Percentiles rank a stretch among this genome's conserved stretches.
Conservation (phyloP, 495 filamentous ascomycete genomes). For the Echria macrotheca region DNA sequence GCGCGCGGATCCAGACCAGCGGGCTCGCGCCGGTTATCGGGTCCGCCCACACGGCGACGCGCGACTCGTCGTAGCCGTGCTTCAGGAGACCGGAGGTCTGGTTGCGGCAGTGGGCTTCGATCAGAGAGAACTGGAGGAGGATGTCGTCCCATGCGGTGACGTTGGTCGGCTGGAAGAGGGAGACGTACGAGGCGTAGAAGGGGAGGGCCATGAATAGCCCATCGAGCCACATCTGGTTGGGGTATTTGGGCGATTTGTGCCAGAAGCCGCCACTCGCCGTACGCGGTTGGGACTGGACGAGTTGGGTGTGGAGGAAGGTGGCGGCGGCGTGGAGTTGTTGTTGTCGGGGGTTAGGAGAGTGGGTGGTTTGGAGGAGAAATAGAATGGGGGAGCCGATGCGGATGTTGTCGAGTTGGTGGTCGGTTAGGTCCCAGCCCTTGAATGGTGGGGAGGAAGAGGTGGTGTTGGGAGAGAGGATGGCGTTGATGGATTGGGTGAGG, state of each 20-base stretch:
- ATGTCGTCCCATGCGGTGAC: conserved; percentile 40
- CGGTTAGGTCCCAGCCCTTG: conserved; percentile 31
- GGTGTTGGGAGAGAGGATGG: conserved; percentile 38
- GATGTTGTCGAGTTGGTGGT: conserved; percentile 48
- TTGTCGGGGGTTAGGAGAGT: conserved; percentile 20
- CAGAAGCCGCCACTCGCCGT: conserved; percentile 49
- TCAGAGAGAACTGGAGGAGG: conserved; percentile 46
- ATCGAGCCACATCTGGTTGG: conserved; percentile 55
- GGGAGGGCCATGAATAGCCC: conserved; percentile 50
- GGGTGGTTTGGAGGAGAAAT: conserved; percentile 37
- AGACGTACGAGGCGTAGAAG: conserved; percentile 46
- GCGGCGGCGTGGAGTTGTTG: conserved; percentile 39
- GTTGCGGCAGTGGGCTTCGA: conserved; percentile 48
- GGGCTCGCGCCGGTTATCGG: conserved; percentile 49
- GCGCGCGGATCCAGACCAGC: conserved; percentile 51
- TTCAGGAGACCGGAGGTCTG: conserved; percentile 42
- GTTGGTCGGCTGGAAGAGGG: conserved; percentile 35
- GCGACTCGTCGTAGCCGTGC: conserved; percentile 55
- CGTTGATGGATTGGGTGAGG: conserved; percentile 25
- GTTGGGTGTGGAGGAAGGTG: conserved; percentile 40
- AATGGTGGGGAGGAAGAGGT: conserved; percentile 31
- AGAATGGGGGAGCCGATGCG: conserved; percentile 45
- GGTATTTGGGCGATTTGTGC: conserved; percentile 45
- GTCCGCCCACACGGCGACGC: conserved; percentile 51
- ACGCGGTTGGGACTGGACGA: conserved; percentile 39